These are phyloP conservation scores for Picochlorum sp. DNA, from an alignment of 139 green algal species.

Conservation along the genomic window DNA sequence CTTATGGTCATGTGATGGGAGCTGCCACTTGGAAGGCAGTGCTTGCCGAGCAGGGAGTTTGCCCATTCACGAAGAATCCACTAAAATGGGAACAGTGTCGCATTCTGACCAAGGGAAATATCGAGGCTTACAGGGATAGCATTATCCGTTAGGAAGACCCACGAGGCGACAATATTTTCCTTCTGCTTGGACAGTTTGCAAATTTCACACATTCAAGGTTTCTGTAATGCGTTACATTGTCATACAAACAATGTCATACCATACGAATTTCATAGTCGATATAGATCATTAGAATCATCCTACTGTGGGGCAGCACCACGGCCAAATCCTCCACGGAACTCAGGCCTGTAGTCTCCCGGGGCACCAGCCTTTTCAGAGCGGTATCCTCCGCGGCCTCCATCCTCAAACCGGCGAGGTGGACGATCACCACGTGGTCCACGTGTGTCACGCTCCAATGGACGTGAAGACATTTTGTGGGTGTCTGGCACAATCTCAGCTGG, in stretches of 20 bases:
- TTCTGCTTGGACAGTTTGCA: too few species aligned
- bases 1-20: conserved; percentile 82
- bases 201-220: too few species aligned
- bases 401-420: conserved; percentile 38
- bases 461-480: conserved; percentile 90
- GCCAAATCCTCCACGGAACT: conserved; percentile 42
- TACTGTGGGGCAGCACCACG: conserved; percentile 23
- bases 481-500: conserved; percentile 85
- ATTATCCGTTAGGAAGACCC: conserved; percentile 37
- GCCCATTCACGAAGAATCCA: conserved; percentile 84
- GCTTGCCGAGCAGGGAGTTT: conserved; percentile 54
- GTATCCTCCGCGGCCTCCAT: conserved; percentile 34
- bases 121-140: conserved; percentile 45
- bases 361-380: conserved; percentile 35
- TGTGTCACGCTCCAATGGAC: conserved; percentile 43
- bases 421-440: conserved; percentile 22
- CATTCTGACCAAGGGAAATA: conserved; percentile 62
- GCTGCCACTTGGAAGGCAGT: conserved; percentile 82
- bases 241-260: too few species aligned
- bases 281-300: too few species aligned
- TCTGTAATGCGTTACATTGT: too few species aligned
- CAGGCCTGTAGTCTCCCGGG: conserved; percentile 40
- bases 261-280: too few species aligned
- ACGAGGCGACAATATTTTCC: too few species aligned
- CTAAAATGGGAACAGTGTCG: conserved; percentile 59